Conservation (phyloP, 2,329 filamentous ascomycete species). For the Arachnopeziza araneosa region DNA sequence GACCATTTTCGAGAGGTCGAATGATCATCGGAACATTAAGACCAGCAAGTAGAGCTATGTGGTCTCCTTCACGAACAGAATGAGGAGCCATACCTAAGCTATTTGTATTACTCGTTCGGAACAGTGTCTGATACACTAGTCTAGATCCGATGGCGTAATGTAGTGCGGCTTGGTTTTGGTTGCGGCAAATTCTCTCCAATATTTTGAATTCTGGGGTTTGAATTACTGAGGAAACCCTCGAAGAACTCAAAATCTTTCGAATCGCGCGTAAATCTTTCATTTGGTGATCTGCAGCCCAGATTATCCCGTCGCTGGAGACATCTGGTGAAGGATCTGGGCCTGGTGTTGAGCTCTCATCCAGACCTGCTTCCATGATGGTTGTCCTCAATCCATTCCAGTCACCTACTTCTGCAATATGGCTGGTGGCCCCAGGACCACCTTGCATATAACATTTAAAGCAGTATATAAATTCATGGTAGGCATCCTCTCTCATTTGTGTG, state of each 20-base stretch:
- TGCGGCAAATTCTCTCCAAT: neutral
- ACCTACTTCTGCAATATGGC: neutral
- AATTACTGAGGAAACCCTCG: neutral
- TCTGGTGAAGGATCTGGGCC: neutral
- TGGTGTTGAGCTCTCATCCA: neutral
- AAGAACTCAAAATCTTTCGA: neutral
- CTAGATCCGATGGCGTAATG: neutral
- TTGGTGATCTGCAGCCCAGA: neutral
- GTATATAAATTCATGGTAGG: neutral
- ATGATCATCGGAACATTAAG: slow-evolving; percentile 1
- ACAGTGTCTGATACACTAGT: neutral
- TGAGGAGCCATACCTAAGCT: slow-evolving; percentile 1
- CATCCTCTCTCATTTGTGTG: neutral
- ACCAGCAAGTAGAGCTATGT: slow-evolving; percentile 2
- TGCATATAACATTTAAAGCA: neutral
- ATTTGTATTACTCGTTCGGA: neutral
- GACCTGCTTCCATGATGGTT: neutral
- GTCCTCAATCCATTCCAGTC: neutral
- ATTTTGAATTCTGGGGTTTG: slow-evolving; percentile 1
- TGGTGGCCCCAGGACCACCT: neutral
- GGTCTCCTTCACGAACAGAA: neutral
- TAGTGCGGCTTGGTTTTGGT: neutral
- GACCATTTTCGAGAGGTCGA: neutral
- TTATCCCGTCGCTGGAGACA: neutral
- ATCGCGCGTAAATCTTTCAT: neutral